phyloP scores from a whole-genome alignment of 2,329 filamentous ascomycete species.

The Shiraia sp. region DNA sequence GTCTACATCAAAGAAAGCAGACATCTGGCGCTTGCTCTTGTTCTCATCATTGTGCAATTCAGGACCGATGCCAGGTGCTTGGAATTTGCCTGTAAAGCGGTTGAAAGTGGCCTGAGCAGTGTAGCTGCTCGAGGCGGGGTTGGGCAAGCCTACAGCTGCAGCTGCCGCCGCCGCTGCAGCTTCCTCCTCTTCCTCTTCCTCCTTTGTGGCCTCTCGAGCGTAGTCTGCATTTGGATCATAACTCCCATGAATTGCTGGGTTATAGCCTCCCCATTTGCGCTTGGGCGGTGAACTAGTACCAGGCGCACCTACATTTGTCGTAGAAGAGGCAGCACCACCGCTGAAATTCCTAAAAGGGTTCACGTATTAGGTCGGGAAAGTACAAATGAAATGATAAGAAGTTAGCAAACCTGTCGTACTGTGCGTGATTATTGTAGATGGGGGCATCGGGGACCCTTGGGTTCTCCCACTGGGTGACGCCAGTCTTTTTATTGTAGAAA shows the following conservation, averaged over 20 bases:
- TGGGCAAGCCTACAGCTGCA: constrained; percentile 26
- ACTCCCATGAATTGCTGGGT: constrained; percentile 92
- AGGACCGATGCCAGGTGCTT: constrained; percentile 67
- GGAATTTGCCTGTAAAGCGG: constrained; percentile 84
- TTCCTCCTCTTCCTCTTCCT: constrained; percentile 40
- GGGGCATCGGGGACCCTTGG: constrained; percentile 67
- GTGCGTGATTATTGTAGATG: constrained; percentile 23
- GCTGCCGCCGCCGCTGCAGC: constrained; percentile 29
- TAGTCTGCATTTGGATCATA: constrained; percentile 98
- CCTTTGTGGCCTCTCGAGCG: constrained; percentile 57
- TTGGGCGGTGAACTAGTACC: constrained; percentile 38
- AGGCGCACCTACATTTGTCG: constrained; percentile 36
- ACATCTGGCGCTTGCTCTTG: constrained; percentile 86
- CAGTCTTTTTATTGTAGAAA: constrained; percentile 82
- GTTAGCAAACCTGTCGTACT: constrained; percentile 45
- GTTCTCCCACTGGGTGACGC: constrained; percentile 79
- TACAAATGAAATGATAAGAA: constrained; percentile 30
- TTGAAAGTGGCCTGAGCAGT: constrained; percentile 80
- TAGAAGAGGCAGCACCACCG: constrained; percentile 28
- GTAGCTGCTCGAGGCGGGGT: constrained; percentile 55
- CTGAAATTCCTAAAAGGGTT: constrained; percentile 25
- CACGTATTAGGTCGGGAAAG: constrained; percentile 38
- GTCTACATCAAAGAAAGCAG: constrained; percentile 94
- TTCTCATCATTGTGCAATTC: constrained; percentile 85
- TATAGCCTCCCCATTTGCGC: constrained; percentile 74